Conservation (phyloP, 2,329 filamentous ascomycete genomes). For the Colletotrichum falcatum region DNA sequence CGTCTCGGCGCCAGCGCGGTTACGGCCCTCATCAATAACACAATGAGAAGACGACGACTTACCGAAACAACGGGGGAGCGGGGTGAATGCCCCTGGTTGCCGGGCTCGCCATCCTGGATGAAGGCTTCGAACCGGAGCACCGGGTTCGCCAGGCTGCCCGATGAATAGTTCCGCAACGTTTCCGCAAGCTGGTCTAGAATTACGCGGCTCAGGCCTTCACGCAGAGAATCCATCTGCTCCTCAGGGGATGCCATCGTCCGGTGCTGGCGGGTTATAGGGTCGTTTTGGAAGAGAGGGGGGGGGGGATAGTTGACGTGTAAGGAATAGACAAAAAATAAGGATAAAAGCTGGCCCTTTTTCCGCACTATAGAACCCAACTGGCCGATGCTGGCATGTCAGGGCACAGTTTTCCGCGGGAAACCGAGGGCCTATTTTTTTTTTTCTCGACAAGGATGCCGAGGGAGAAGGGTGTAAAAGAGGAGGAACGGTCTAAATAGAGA, state of each 20-base stretch:
- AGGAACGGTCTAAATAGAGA: conserved; percentile 24
- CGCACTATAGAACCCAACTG: conserved; percentile 16
- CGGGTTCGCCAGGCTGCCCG: conserved; percentile 39
- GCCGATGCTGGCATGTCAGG: conserved; percentile 17
- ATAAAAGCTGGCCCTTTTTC: conserved; percentile 1
- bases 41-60: conserved; percentile 22
- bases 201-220: conserved; percentile 39
- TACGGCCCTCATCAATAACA: background rate
- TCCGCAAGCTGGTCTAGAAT: conserved; percentile 41
- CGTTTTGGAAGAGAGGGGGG: background rate
- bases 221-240: conserved; percentile 38
- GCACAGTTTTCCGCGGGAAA: conserved; percentile 10
- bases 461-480: background rate
- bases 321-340: too few relatives aligned
- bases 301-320: conserved; percentile 1
- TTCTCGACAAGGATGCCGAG: background rate
- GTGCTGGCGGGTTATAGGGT: conserved; percentile 1
- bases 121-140: conserved; percentile 41
- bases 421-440: too few relatives aligned
- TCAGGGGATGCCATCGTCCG: conserved; percentile 39
- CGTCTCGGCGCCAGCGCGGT: background rate
- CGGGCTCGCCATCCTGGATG: conserved; percentile 40
- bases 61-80: conserved; percentile 41
- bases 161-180: conserved; percentile 40
- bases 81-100: conserved; percentile 34